These are phyloP conservation scores for Melampsora occidentalis DNA, from an alignment of 1,284 basidiomycete species.

Conservation along the genomic window DNA sequence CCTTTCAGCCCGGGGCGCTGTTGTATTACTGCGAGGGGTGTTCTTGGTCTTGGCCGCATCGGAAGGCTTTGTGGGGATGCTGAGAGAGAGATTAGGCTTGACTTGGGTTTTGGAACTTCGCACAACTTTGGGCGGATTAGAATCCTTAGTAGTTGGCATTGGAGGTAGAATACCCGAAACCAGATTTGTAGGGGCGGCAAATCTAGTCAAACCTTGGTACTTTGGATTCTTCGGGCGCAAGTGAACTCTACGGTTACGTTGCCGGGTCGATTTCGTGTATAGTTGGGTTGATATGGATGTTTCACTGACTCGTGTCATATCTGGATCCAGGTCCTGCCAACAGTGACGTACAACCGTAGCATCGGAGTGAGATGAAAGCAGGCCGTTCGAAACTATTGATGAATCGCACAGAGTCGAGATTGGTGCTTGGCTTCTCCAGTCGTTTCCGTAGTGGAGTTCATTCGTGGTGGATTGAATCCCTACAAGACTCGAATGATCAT, in stretches of 20 bases:
- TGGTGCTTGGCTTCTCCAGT: too few relatives aligned
- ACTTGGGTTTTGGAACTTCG: too few relatives aligned
- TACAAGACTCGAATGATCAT: too few relatives aligned
- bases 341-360: not conserved
- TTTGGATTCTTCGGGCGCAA: constrained; percentile 28
- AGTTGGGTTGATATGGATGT: constrained; percentile 8
- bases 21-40: too few relatives aligned
- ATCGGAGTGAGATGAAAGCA: not conserved
- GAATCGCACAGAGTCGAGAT: too few relatives aligned
- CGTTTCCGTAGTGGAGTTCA: too few relatives aligned
- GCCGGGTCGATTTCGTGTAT: constrained; percentile 9
- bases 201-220: constrained; percentile 27
- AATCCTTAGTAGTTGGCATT: not conserved
- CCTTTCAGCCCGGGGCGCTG: not conserved
- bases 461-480: too few relatives aligned
- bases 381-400: too few relatives aligned
- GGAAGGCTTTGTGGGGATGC: too few relatives aligned
- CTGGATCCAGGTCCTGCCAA: not conserved
- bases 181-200: constrained; percentile 32
- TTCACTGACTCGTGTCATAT: not conserved
- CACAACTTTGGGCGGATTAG: too few relatives aligned
- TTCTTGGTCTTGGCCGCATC: too few relatives aligned
- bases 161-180: constrained; percentile 23
- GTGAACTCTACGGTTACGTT: constrained; percentile 16
- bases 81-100: too few relatives aligned